Evolutionary conservation across 2,329 filamentous ascomycete genomes (phyloP).

Genomic region (Alternaria sp.): DNA sequence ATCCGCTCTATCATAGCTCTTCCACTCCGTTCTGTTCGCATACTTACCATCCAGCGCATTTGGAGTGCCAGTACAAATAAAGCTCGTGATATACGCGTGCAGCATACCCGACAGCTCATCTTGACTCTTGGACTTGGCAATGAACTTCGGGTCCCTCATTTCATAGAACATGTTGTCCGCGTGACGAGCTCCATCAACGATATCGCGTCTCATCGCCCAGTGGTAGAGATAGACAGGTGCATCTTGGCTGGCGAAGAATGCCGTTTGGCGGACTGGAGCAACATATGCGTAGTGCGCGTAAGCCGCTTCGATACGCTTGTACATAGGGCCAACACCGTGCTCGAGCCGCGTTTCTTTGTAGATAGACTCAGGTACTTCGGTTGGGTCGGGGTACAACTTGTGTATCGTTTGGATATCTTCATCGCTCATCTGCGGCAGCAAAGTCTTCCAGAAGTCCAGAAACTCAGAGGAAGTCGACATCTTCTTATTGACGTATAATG

Average conservation of each 20-base stretch:
- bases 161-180: constrained; percentile 47
- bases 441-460: constrained; percentile 63
- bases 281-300: constrained; percentile 71
- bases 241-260: constrained; percentile 49
- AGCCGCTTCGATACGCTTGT: constrained; percentile 63
- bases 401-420: constrained; percentile 63
- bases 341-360: constrained; percentile 51
- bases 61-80: constrained; percentile 41
- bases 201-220: constrained; percentile 59
- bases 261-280: constrained; percentile 67
- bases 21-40: constrained; percentile 27
- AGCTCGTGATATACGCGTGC: constrained; percentile 41
- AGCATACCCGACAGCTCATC: constrained; percentile 36
- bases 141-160: constrained; percentile 29
- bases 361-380: constrained; percentile 46
- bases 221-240: constrained; percentile 64
- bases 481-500: constrained; percentile 64
- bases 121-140: constrained; percentile 33
- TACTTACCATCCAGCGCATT: constrained; percentile 26
- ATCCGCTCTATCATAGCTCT: constrained; percentile 17
- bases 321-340: constrained; percentile 56
- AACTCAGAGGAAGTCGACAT: constrained; percentile 61
- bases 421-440: constrained; percentile 64
- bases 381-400: constrained; percentile 68
- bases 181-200: constrained; percentile 42